A percentile compares a stretch with the other conserved stretches of the same genome.
phyloP scores from a whole-genome alignment of 2,329 filamentous ascomycete genomes.

The Stromatinia cepivora region DNA sequence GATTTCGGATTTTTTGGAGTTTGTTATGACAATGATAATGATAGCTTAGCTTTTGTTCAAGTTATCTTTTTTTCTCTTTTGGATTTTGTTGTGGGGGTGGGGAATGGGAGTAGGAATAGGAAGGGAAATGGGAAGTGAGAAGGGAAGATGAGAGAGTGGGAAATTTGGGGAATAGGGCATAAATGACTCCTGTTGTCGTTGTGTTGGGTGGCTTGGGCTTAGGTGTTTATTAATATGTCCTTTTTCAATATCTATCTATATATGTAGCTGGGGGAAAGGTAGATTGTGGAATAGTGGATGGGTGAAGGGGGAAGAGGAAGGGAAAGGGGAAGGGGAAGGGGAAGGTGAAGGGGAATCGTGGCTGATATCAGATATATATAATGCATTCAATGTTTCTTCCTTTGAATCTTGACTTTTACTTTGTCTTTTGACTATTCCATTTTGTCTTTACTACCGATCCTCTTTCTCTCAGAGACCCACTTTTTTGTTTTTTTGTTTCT shows the following conservation, averaged over 20 bases:
- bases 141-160: background rate
- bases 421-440: background rate
- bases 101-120: background rate
- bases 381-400: background rate
- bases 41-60: slow-evolving; percentile 7
- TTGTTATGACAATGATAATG: slow-evolving; percentile 5
- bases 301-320: background rate
- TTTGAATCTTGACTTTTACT: background rate
- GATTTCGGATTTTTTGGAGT: background rate
- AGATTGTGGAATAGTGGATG: background rate
- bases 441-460: background rate
- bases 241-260: background rate
- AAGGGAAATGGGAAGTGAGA: background rate
- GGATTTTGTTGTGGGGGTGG: background rate
- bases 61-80: background rate
- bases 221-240: background rate
- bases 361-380: background rate
- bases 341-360: too few species aligned
- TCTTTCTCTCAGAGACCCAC: background rate
- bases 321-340: too few species aligned
- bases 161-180: background rate
- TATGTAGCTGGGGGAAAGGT: background rate
- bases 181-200: background rate
- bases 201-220: background rate
- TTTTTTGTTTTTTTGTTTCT: too few species aligned